Evolutionary conservation across 2,329 filamentous ascomycete genomes (phyloP).

Genomic region (Calonectria fujianensis): DNA sequence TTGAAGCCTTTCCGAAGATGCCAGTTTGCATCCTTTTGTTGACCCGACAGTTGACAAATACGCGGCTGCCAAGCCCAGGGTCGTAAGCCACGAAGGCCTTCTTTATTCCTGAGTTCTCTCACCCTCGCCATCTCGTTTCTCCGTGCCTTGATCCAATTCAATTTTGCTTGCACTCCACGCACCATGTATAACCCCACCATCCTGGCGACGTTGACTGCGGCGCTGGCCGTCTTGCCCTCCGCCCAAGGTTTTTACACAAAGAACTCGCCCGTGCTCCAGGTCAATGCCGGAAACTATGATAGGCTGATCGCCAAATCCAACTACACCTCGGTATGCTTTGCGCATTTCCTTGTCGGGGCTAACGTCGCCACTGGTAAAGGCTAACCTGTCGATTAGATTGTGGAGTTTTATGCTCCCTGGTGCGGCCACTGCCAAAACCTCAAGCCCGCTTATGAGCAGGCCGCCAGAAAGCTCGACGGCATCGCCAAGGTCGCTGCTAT

Average conservation of each 20-base stretch:
- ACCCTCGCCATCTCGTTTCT: neutral
- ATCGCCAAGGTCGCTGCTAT: constrained; percentile 95
- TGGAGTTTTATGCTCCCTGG: constrained; percentile 98
- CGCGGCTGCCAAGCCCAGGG: constrained; percentile 30
- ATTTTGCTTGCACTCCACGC: constrained; percentile 41
- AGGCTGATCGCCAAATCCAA: constrained; percentile 91
- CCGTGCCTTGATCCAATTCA: constrained; percentile 10
- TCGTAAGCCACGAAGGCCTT: constrained; percentile 25
- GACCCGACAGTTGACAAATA: constrained; percentile 37
- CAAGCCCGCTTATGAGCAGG: constrained; percentile 96
- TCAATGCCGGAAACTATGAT: constrained; percentile 87
- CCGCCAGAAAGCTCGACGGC: constrained; percentile 90
- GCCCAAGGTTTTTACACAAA: constrained; percentile 87
- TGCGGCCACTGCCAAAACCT: constrained; percentile 98
- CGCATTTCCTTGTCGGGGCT: neutral
- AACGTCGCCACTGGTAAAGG: constrained; percentile 13
- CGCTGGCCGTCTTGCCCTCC: constrained; percentile 79
- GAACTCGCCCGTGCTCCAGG: constrained; percentile 89
- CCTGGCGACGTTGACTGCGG: constrained; percentile 68
- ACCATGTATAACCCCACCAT: constrained; percentile 73
- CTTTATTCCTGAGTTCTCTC: neutral
- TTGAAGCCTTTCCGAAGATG: constrained; percentile 49
- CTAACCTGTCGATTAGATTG: constrained; percentile 65
- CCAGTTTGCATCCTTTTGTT: constrained; percentile 51
- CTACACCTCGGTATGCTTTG: constrained; percentile 84